Percentiles rank a stretch among this genome's conserved stretches.
These are phyloP conservation scores for Lepidium didymum DNA, from an alignment of 345 rosid species.

Conservation along the genomic window DNA sequence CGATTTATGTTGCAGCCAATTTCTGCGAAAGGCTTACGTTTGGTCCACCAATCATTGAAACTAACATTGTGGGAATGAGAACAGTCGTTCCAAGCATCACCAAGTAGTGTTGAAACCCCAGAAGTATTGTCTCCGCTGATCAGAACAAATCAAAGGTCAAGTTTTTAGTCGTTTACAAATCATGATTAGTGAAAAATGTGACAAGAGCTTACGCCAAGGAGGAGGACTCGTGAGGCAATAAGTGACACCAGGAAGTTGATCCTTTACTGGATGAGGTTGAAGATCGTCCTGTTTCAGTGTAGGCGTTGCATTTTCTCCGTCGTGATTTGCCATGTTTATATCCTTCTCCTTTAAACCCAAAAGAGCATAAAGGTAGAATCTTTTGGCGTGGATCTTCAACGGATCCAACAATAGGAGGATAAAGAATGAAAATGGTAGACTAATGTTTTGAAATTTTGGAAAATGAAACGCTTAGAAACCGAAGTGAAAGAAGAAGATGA, in stretches of 20 bases:
- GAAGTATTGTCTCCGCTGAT: conserved; percentile 85
- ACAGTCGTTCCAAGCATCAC: conserved; percentile 94
- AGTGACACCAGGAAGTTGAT: conserved; percentile 72
- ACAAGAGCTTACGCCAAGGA: conserved; percentile 82
- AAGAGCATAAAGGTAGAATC: neutral
- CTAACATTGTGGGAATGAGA: conserved; percentile 62
- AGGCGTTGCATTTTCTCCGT: conserved; percentile 57
- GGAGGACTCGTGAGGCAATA: conserved; percentile 92
- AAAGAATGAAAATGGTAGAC: neutral
- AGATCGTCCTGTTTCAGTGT: conserved; percentile 77
- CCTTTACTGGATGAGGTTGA: conserved; percentile 83
- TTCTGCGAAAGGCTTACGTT: conserved; percentile 41
- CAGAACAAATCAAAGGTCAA: neutral
- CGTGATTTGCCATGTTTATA: conserved; percentile 34
- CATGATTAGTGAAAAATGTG: neutral
- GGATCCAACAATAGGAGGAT: too few species aligned
- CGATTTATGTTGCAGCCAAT: neutral
- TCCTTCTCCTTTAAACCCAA: neutral
- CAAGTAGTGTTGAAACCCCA: conserved; percentile 90
- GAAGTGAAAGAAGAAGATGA: neutral
- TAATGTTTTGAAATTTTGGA: neutral
- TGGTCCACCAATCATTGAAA: conserved; percentile 88
- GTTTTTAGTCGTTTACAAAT: neutral
- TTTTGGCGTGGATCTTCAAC: too few species aligned
- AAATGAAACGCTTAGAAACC: conserved; percentile 3